Conservation (phyloP, 73 alveolate genomes). For the Paramecium caudatum region DNA sequence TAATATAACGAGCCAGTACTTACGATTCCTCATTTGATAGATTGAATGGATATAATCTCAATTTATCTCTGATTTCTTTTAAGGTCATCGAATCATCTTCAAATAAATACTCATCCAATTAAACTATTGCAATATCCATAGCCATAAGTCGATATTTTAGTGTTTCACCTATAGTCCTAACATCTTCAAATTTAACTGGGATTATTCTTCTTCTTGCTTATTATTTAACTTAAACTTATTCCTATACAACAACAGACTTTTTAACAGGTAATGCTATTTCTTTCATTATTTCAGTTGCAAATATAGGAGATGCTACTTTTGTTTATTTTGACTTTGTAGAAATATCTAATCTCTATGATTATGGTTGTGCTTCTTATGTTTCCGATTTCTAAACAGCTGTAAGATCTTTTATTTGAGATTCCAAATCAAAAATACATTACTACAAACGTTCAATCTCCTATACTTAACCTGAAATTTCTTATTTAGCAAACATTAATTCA, state of each 20-base stretch:
- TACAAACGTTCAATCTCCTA: background rate
- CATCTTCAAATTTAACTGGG: constrained; percentile 24
- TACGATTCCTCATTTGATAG: background rate
- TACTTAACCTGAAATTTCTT: background rate
- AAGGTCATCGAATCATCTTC: background rate
- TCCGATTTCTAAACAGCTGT: background rate
- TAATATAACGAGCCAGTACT: constrained; percentile 3
- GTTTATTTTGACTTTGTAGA: background rate
- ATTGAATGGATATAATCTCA: constrained; percentile 27
- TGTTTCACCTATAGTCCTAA: constrained; percentile 30
- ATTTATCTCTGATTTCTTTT: background rate
- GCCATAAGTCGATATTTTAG: constrained; percentile 67
- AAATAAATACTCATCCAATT: constrained; percentile 16
- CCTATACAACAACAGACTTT: background rate
- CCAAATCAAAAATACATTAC: background rate
- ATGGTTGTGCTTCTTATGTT: background rate
- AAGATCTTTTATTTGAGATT: background rate
- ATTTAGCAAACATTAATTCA: background rate
- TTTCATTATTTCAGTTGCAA: constrained; percentile 21
- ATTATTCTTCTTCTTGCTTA: background rate
- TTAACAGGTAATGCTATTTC: constrained; percentile 12
- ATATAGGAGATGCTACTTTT: background rate
- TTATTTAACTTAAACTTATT: background rate
- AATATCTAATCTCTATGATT: background rate
- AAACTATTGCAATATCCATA: background rate